phyloP scores from a whole-genome alignment of 2,329 filamentous ascomycete genomes.

The Neocucurbitaria cava region DNA sequence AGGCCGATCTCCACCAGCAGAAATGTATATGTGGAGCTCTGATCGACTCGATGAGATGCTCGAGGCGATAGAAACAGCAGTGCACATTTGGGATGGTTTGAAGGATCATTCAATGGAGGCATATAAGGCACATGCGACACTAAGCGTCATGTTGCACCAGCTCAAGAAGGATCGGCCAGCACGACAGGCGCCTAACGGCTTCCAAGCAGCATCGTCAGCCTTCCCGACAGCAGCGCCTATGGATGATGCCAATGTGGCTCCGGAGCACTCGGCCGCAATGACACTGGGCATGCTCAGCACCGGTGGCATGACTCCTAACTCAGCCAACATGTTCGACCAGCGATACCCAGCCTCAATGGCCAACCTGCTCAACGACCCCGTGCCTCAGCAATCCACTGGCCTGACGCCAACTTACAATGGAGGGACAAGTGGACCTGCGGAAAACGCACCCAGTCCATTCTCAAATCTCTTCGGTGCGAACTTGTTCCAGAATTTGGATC shows the following conservation, averaged over 20 bases:
- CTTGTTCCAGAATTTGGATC: constrained; percentile 60
- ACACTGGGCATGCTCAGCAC: constrained; percentile 72
- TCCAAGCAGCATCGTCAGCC: constrained; percentile 36
- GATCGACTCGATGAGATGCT: constrained; percentile 75
- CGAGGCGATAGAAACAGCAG: constrained; percentile 72
- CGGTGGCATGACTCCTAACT: constrained; percentile 64
- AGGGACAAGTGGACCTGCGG: constrained; percentile 41
- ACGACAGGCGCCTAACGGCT: constrained; percentile 37
- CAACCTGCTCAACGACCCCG: constrained; percentile 47
- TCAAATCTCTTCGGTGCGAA: constrained; percentile 61
- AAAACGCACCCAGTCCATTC: constrained; percentile 60
- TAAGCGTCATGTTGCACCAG: constrained; percentile 86
- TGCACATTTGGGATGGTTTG: constrained; percentile 80
- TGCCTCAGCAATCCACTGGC: constrained; percentile 37
- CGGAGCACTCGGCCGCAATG: constrained; percentile 72
- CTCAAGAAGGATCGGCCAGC: constrained; percentile 62
- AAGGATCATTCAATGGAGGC: constrained; percentile 85
- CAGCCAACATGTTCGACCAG: constrained; percentile 50
- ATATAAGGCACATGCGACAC: constrained; percentile 80
- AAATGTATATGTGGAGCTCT: constrained; percentile 55
- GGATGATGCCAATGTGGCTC: constrained; percentile 64
- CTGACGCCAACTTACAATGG: constrained; percentile 46
- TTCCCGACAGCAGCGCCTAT: constrained; percentile 41
- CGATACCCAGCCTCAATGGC: constrained; percentile 49
- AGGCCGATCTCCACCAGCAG: constrained; percentile 43